Evolutionary conservation across 768 basidiomycete genomes (phyloP).

Genomic region (Albatrellus ellisii): DNA sequence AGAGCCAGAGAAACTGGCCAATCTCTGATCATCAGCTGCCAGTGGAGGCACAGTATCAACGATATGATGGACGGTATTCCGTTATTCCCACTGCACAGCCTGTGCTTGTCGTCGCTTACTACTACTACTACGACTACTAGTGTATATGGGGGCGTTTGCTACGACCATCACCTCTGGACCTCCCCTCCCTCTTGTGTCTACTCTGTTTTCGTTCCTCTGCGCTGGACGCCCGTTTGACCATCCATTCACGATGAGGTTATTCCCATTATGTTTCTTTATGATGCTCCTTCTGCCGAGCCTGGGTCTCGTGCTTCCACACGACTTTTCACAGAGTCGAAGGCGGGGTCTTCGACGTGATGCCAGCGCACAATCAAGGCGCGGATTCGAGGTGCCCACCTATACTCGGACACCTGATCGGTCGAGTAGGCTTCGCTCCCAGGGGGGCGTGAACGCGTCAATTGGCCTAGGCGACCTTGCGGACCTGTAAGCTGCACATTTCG

Average conservation of each 20-base stretch:
- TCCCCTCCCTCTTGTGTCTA: not conserved
- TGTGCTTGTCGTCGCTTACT: too few species aligned
- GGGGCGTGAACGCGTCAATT: constrained; percentile 5
- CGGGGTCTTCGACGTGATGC: not conserved
- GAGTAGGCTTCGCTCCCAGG: too few species aligned
- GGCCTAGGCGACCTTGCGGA: constrained; percentile 10
- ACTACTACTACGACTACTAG: too few species aligned
- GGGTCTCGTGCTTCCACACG: constrained; percentile 2
- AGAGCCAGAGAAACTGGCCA: too few species aligned
- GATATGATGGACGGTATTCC: too few species aligned
- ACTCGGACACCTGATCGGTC: constrained; percentile 1
- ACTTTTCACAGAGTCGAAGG: not conserved
- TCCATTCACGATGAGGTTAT: constrained; percentile 3
- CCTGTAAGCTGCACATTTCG: not conserved
- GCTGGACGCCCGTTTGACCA: constrained; percentile 6
- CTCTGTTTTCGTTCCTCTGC: constrained; percentile 1
- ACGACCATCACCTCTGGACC: not conserved
- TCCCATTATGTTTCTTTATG: not conserved
- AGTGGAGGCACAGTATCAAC: too few species aligned
- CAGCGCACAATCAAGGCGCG: not conserved
- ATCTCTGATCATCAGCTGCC: too few species aligned
- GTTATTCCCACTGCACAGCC: too few species aligned
- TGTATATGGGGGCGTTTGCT: not conserved
- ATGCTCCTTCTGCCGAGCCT: not conserved
- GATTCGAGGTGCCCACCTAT: constrained; percentile 7